Conservation (phyloP, 208 protist species). For the Trypanosoma brucei region DNA sequence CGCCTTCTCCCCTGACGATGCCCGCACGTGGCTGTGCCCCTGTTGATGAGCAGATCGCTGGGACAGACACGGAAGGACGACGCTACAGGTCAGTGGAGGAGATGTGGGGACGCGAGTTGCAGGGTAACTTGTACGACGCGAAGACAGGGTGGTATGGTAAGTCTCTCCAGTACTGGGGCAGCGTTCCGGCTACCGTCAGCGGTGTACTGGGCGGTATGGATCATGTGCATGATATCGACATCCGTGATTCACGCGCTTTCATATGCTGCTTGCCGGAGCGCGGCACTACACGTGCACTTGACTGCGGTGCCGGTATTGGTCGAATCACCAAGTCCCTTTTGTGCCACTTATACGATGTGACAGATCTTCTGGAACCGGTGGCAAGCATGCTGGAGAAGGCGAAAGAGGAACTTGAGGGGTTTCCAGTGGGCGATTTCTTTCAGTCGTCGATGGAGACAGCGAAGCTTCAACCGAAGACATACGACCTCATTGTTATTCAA, state of each 20-base stretch:
- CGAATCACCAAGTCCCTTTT: constrained; percentile 82
- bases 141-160: constrained; percentile 86
- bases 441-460: constrained; percentile 77
- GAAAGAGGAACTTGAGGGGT: constrained; percentile 66
- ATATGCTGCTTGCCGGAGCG: constrained; percentile 54
- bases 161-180: constrained; percentile 85
- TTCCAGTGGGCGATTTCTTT: constrained; percentile 73
- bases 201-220: constrained; percentile 90
- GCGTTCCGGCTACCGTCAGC: constrained; percentile 74
- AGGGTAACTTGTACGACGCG: constrained; percentile 67
- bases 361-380: constrained; percentile 86
- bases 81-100: constrained; percentile 51
- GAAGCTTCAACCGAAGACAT: constrained; percentile 49
- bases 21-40: constrained; percentile 41
- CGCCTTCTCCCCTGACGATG: background rate
- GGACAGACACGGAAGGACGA: constrained; percentile 58
- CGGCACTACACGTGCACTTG: constrained; percentile 65
- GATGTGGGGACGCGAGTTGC: constrained; percentile 71
- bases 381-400: constrained; percentile 83
- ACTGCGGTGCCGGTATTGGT: constrained; percentile 91
- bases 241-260: constrained; percentile 58
- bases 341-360: constrained; percentile 49
- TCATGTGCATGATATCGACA: constrained; percentile 68
- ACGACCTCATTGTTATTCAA: constrained; percentile 91
- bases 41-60: constrained; percentile 30